Evolutionary conservation across 768 basidiomycete species (phyloP).

Genomic region (Hericium rajendrae): DNA sequence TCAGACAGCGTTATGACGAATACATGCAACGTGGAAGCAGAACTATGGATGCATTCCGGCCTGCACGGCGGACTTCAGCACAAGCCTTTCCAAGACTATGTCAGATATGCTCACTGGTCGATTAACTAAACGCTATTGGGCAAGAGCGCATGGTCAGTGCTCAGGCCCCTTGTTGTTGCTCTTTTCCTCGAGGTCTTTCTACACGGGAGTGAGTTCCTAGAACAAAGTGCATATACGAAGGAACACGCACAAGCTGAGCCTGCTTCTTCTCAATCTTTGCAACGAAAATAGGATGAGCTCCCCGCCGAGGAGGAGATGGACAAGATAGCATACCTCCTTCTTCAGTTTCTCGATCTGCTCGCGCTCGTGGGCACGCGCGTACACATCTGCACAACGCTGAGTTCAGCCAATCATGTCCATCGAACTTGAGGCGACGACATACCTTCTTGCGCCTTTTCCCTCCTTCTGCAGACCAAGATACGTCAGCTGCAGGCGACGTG

Average conservation of each 20-base stretch:
- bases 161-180: not conserved
- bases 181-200: not conserved
- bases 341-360: slow-evolving; percentile 51
- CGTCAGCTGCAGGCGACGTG: slow-evolving; percentile 9
- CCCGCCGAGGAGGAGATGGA: not conserved
- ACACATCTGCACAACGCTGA: slow-evolving; percentile 41
- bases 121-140: too few relatives aligned
- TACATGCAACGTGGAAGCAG: too few relatives aligned
- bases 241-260: slow-evolving; percentile 21
- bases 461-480: slow-evolving; percentile 37
- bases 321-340: slow-evolving; percentile 33
- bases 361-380: slow-evolving; percentile 46
- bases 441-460: slow-evolving; percentile 67
- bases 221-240: not conserved
- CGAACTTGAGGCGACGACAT: slow-evolving; percentile 7
- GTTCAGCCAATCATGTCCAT: not conserved
- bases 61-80: too few relatives aligned
- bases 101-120: too few relatives aligned
- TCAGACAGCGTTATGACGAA: too few relatives aligned
- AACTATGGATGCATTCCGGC: too few relatives aligned
- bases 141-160: too few relatives aligned
- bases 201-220: not conserved
- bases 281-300: not conserved
- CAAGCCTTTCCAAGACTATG: too few relatives aligned
- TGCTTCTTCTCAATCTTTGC: slow-evolving; percentile 23